Evolutionary conservation across 2,329 filamentous ascomycete genomes (phyloP).

Genomic region (Diplodia mutila): DNA sequence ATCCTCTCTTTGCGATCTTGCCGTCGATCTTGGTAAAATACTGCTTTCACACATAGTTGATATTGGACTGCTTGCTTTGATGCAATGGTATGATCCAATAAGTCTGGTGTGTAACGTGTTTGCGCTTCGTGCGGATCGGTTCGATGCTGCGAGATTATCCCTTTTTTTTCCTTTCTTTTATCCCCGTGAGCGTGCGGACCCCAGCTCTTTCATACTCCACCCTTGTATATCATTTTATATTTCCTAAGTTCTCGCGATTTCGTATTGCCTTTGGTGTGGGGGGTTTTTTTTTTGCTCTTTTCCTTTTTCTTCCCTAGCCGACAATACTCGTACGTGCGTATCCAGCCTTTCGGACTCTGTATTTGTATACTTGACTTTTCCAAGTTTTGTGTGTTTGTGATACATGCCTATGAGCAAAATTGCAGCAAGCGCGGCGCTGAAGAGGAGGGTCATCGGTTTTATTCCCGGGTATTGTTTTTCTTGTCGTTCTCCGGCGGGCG

Average conservation of each 20-base stretch:
- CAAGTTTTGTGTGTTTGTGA: constrained; percentile 7
- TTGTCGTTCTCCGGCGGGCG: not conserved
- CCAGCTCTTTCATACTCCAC: not conserved
- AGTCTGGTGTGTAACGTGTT: constrained; percentile 4
- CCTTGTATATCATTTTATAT: not conserved
- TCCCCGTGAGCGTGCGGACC: not conserved
- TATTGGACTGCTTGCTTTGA: constrained; percentile 12
- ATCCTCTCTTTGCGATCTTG: not conserved
- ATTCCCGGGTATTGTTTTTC: not conserved
- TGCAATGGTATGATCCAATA: constrained; percentile 4
- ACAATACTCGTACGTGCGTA: not conserved
- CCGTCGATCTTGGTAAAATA: not conserved
- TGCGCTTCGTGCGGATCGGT: not conserved
- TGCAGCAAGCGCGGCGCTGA: constrained; percentile 13
- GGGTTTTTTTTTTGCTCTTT: not conserved
- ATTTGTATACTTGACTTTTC: not conserved
- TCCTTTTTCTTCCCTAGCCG: not conserved
- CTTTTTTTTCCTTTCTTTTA: not conserved
- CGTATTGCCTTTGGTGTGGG: not conserved
- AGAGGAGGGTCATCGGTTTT: not conserved
- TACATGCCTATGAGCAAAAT: constrained; percentile 4
- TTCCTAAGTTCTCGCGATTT: not conserved
- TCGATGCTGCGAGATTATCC: not conserved
- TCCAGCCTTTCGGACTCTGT: not conserved
- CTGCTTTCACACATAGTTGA: constrained; percentile 7